Conservation (phyloP, 768 basidiomycete species). For the Lactarius psammicola region DNA sequence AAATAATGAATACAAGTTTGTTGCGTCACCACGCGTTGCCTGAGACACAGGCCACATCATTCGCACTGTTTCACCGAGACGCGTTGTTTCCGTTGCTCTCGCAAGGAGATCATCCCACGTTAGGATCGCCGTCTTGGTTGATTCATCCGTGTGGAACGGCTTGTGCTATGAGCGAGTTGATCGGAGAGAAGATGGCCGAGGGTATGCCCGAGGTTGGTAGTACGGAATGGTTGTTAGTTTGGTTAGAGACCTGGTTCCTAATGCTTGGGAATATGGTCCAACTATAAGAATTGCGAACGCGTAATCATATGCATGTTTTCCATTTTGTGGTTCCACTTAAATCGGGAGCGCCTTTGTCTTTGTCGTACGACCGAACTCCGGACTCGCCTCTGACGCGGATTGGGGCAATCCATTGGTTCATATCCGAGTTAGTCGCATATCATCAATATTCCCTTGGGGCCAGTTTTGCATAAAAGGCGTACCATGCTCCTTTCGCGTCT, state of each 20-base stretch:
- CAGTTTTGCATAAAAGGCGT: constrained; percentile 4
- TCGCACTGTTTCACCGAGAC: constrained; percentile 50
- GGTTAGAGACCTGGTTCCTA: constrained; percentile 79
- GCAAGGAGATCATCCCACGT: constrained; percentile 82
- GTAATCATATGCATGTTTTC: too few relatives aligned
- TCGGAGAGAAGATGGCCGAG: constrained; percentile 46
- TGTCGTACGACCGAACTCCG: constrained; percentile 26
- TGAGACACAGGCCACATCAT: constrained; percentile 47
- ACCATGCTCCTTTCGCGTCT: constrained; percentile 31
- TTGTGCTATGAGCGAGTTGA: constrained; percentile 62
- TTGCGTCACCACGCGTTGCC: constrained; percentile 52
- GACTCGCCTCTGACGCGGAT: constrained; percentile 26
- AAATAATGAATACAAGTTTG: constrained; percentile 56
- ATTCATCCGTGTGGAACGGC: constrained; percentile 85
- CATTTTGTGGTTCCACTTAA: constrained; percentile 4
- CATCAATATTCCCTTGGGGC: neutral
- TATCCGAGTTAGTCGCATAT: constrained; percentile 29
- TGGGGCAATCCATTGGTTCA: constrained; percentile 31
- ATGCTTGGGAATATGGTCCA: constrained; percentile 66
- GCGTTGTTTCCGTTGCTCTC: constrained; percentile 74
- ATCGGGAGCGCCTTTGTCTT: constrained; percentile 25
- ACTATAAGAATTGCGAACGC: constrained; percentile 36
- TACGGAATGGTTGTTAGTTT: constrained; percentile 39
- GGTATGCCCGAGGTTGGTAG: constrained; percentile 24
- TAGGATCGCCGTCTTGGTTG: constrained; percentile 77